phyloP scores from a whole-genome alignment of 169 alveolate species.

The Pseudocohnilembus persalinus region DNA sequence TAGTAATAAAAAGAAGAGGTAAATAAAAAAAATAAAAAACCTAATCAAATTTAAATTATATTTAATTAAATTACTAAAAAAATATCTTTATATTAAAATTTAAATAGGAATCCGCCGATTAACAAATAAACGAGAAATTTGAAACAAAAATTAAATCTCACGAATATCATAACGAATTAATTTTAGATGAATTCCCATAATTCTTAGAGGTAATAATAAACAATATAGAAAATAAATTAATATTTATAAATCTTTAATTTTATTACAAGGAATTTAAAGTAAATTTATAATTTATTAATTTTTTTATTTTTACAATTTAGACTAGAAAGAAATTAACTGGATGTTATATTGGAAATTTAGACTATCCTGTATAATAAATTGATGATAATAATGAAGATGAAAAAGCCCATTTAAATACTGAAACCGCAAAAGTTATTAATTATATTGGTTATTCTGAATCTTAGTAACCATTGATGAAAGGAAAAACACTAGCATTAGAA shows the following conservation, averaged over 20 bases:
- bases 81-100: too few relatives aligned
- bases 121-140: slow-evolving; percentile 52
- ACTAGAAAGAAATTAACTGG: slow-evolving; percentile 76
- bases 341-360: slow-evolving; percentile 71
- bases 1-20: slow-evolving; percentile 28
- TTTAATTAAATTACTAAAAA: too few relatives aligned
- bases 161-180: slow-evolving; percentile 65
- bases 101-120: slow-evolving; percentile 39
- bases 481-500: slow-evolving; percentile 47
- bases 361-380: slow-evolving; percentile 52
- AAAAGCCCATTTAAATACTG: slow-evolving; percentile 65
- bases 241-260: too few relatives aligned
- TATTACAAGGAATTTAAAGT: neutral
- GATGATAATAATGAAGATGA: slow-evolving; percentile 77
- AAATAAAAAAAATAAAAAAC: too few relatives aligned
- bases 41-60: too few relatives aligned
- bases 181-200: slow-evolving; percentile 64
- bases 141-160: slow-evolving; percentile 48
- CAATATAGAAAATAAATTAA: neutral
- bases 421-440: slow-evolving; percentile 52
- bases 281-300: too few relatives aligned
- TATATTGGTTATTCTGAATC: slow-evolving; percentile 66
- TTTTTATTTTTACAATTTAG: too few relatives aligned
- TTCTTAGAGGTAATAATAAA: slow-evolving; percentile 40
- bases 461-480: slow-evolving; percentile 53